Conservation (phyloP, 225 moss, liverwort and hornwort species). For the Neckera pumila region DNA sequence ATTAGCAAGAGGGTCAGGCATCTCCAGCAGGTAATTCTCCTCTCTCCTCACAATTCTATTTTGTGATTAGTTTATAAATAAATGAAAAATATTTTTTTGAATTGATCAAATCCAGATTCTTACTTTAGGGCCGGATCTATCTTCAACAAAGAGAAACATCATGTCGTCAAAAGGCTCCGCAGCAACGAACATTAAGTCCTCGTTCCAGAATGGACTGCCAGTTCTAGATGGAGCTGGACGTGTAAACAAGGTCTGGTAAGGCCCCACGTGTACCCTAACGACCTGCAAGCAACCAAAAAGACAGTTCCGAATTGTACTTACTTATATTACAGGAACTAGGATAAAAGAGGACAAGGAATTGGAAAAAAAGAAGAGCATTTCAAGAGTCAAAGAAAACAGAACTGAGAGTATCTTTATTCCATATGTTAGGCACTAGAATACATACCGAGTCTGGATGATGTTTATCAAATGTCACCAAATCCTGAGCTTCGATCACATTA, state of each 20-base stretch:
- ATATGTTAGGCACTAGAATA: background rate
- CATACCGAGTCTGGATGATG: slow-evolving; percentile 48
- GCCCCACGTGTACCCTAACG: slow-evolving; percentile 61
- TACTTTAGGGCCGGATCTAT: slow-evolving; percentile 33
- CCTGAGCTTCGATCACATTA: slow-evolving; percentile 81
- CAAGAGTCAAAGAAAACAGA: background rate
- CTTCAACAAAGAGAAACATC: slow-evolving; percentile 56
- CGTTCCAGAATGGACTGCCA: slow-evolving; percentile 68
- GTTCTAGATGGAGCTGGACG: slow-evolving; percentile 20
- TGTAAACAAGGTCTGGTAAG: slow-evolving; percentile 53
- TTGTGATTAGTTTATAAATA: background rate
- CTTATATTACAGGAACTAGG: background rate
- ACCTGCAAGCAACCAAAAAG: slow-evolving; percentile 30
- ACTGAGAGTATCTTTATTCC: background rate
- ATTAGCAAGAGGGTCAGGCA: background rate
- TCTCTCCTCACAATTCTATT: background rate
- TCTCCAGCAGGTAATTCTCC: background rate
- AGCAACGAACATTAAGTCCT: slow-evolving; percentile 86
- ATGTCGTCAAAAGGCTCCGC: slow-evolving; percentile 94
- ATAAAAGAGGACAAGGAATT: background rate
- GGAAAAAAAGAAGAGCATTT: background rate
- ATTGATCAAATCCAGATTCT: background rate
- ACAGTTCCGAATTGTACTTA: background rate
- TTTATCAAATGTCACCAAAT: slow-evolving; percentile 46
- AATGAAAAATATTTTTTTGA: background rate